phyloP scores from a whole-genome alignment of 73 alveolate genomes.

The Symbiodinium natans region DNA sequence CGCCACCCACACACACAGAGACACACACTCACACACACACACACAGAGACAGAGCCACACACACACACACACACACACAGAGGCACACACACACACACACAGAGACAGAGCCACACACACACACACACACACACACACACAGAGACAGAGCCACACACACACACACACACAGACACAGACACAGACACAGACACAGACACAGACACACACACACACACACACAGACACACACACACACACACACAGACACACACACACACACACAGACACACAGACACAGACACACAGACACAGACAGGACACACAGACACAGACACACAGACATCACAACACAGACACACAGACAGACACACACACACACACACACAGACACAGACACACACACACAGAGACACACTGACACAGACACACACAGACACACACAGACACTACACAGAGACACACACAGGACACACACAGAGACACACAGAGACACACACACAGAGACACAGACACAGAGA shows the following conservation, averaged over 20 bases:
- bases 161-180: slow-evolving; percentile 19
- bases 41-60: no score
- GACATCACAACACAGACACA: neutral
- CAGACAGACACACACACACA: neutral
- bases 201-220: slow-evolving; percentile 19
- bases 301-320: neutral
- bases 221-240: neutral
- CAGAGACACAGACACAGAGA: neutral
- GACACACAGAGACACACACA: neutral
- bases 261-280: slow-evolving; percentile 8
- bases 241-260: slow-evolving; percentile 6
- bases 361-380: neutral
- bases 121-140: no score
- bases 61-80: no score
- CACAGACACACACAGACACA: neutral
- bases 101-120: no score
- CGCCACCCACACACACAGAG: neutral
- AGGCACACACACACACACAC: no score
- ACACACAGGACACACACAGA: neutral
- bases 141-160: no score
- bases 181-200: slow-evolving; percentile 13
- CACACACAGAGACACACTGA: neutral
- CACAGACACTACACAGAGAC: no score
- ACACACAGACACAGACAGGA: neutral
- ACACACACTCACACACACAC: neutral